Base-by-base conservation (phyloP, 2,329 filamentous ascomycete genomes). In the Clarireedia sp. region DNA sequence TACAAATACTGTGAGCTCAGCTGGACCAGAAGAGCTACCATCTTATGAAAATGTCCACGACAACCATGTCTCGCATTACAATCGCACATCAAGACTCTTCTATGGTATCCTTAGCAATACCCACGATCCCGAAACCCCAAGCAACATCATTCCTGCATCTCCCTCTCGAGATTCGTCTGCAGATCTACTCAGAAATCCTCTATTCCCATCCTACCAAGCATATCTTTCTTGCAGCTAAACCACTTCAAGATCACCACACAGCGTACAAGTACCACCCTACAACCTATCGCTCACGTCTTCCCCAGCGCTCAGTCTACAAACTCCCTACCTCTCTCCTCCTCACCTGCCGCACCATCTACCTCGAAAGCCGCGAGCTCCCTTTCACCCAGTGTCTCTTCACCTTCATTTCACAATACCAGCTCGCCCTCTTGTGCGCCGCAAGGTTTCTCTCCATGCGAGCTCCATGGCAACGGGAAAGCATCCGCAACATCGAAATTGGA, bases 171-270 rank as follows among this genome's bases (percentile, higher is more conserved):
- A 68, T 78, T 48, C 71, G 76, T 14, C 69, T 75, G 12, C 69
- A 74, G 53, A 74, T 79, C 36, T 79, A 78, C 62, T 59, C 63
- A 52, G 73, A 72, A 68, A 60, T 77, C 12, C 68, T 74, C 44
- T 62, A 68, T 5, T 66, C 67, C 63, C 69, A 69, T 37, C 74
- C 72, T 5, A 17, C 40, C 17, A 43, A 5, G 23, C 21, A 43
- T 23, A 23, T 23, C 40, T 23, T 43, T 2, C 40, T 12, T 19
- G 40, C 16, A 23, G 2, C 5, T 12, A 8, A 17, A 17, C n/a
- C 40, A 12, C 17, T 10, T 14, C 21, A 17, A 19, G n/a, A 19
- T 19, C 1, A 62, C 74, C 40, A 26, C 17, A 10, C 63, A 66
- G n/a, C 69, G 72, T 46, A 63, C 66, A 14, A 68, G 73, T 55